Evolutionary conservation across 23 red algal species (phyloP).

Genomic region (Gracilaria caudata): DNA sequence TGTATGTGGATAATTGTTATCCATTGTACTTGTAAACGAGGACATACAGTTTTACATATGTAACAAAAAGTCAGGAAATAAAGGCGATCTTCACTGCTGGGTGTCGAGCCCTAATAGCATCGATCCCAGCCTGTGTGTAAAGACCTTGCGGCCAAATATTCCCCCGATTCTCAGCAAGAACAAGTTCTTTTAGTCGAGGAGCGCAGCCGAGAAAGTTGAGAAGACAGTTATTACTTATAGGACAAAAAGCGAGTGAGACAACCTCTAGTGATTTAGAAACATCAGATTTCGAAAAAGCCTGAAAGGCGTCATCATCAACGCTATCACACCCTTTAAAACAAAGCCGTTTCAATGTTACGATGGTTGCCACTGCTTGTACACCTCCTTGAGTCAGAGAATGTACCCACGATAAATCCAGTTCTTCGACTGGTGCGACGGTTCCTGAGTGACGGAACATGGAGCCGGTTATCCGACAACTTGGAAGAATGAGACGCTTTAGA

Average conservation of each 20-base stretch:
- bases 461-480: slow-evolving; percentile 31
- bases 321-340: slow-evolving; percentile 27
- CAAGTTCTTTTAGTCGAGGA: slow-evolving; percentile 25
- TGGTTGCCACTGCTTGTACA: slow-evolving; percentile 24
- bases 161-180: slow-evolving; percentile 36
- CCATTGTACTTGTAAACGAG: neutral
- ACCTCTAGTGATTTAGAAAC: slow-evolving; percentile 11
- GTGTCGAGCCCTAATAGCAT: slow-evolving; percentile 12
- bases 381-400: slow-evolving; percentile 16
- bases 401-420: slow-evolving; percentile 51
- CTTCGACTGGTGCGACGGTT: slow-evolving; percentile 13
- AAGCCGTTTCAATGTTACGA: slow-evolving; percentile 21
- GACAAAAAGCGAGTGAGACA: slow-evolving; percentile 40
- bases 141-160: slow-evolving; percentile 45
- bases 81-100: slow-evolving; percentile 30
- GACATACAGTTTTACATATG: neutral
- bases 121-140: slow-evolving; percentile 38
- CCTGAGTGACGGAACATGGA: slow-evolving; percentile 31
- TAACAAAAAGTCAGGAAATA: slow-evolving; percentile 22
- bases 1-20: neutral
- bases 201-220: slow-evolving; percentile 14
- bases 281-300: neutral
- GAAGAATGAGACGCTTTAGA: slow-evolving; percentile 13
- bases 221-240: slow-evolving; percentile 10
- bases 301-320: neutral